These are phyloP conservation scores for Neurospora terricola DNA, from an alignment of 495 filamentous ascomycete genomes.

Conservation along the genomic window DNA sequence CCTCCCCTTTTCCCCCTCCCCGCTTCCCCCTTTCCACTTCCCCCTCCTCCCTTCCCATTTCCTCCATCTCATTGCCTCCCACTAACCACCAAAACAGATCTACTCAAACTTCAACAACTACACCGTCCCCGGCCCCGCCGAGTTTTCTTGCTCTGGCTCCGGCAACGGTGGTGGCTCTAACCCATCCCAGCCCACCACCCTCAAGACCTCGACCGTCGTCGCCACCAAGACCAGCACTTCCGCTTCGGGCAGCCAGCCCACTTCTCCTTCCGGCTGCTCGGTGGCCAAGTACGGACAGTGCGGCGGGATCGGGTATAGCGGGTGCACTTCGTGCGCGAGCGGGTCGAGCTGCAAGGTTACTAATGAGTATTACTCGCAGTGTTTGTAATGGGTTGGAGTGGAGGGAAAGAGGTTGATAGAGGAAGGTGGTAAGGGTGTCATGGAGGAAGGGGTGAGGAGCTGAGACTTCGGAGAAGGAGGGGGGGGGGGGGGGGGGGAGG, in stretches of 20 bases:
- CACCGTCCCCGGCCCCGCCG: conserved; percentile 20
- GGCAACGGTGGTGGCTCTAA: background rate
- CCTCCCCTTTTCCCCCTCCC: background rate
- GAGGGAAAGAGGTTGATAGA: background rate
- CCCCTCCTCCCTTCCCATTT: background rate
- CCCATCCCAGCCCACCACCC: background rate
- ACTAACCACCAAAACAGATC: conserved; percentile 15
- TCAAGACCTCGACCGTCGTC: background rate
- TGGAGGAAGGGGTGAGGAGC: background rate
- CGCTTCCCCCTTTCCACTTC: background rate
- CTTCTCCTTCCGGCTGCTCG: conserved; percentile 4
- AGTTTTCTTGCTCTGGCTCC: conserved; percentile 13
- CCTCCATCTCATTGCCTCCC: too few relatives aligned
- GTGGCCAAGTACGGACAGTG: conserved; percentile 29
- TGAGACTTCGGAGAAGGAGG: background rate
- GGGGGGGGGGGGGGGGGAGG: background rate
- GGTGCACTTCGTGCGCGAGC: conserved; percentile 20
- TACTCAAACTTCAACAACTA: conserved; percentile 21
- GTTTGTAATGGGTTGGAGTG: conserved; percentile 6
- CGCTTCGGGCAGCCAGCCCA: background rate
- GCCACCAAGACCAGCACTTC: background rate
- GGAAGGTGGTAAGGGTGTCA: too few relatives aligned
- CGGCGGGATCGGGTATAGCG: conserved; percentile 23
- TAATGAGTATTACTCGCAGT: conserved; percentile 25
- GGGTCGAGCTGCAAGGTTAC: conserved; percentile 16